A percentile compares a stretch with the other conserved stretches of the same genome.
These are phyloP conservation scores for Paraphysoderma sedebokerense DNA, from an alignment of 371 early-diverging fungal species.

Conservation along the genomic window DNA sequence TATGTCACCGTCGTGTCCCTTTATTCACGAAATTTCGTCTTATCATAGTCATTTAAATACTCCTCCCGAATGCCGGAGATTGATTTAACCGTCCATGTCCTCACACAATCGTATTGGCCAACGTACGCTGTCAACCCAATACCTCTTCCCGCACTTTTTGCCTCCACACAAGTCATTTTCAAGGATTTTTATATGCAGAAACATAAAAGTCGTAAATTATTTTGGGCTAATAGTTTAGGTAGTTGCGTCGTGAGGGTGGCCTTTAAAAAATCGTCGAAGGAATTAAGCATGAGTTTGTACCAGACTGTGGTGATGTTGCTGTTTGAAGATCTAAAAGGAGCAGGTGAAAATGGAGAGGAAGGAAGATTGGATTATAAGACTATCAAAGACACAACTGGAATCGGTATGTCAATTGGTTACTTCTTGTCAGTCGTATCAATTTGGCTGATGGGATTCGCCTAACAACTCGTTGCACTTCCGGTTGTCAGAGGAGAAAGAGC, in stretches of 20 bases:
- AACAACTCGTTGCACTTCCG: too few relatives aligned
- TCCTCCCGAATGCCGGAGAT: not conserved
- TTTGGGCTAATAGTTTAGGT: too few relatives aligned
- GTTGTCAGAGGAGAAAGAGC: conserved; percentile 57
- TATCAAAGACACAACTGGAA: conserved; percentile 52
- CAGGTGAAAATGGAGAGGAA: not conserved
- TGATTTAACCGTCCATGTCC: not conserved
- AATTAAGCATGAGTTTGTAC: conserved; percentile 12
- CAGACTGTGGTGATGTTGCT: conserved; percentile 15
- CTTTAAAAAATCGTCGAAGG: too few relatives aligned
- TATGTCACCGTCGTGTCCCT: too few relatives aligned
- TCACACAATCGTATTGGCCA: not conserved
- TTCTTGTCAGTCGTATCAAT: not conserved
- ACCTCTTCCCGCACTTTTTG: too few relatives aligned
- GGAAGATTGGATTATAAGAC: not conserved
- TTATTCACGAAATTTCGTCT: not conserved
- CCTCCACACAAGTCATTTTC: too few relatives aligned
- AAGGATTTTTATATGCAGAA: too few relatives aligned
- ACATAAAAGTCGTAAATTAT: too few relatives aligned
- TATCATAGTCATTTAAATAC: not conserved
- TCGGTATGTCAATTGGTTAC: conserved; percentile 19
- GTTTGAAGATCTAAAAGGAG: not conserved
- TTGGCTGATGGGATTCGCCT: not conserved
- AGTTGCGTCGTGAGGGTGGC: too few relatives aligned
- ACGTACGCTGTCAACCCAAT: not conserved